Percentiles rank a stretch among this genome's conserved stretches.
phyloP scores from a whole-genome alignment of 305 asterid genomes.

The Striga hermonthica region DNA sequence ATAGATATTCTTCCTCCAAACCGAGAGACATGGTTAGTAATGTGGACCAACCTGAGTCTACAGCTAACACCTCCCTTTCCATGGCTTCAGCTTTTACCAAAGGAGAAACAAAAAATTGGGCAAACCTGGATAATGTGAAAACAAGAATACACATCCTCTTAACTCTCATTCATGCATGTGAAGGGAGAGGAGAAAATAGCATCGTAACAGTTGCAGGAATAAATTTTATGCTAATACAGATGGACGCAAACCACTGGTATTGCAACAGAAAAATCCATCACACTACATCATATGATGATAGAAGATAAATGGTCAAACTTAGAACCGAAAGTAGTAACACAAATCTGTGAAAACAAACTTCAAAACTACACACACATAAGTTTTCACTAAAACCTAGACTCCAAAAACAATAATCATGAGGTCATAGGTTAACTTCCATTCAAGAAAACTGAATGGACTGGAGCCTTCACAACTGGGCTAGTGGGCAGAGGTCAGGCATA shows the following conservation, averaged over 20 bases:
- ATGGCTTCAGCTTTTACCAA: slow-evolving; percentile 91
- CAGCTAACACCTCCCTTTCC: slow-evolving; percentile 96
- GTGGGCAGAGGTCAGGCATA: too few species aligned
- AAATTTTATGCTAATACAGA: slow-evolving; percentile 7
- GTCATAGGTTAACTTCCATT: too few species aligned
- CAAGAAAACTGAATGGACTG: too few species aligned
- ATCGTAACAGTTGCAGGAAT: slow-evolving; percentile 16
- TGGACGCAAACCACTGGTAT: background rate
- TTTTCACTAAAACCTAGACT: background rate
- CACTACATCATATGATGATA: slow-evolving; percentile 15
- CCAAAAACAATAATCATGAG: background rate
- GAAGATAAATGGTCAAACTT: background rate
- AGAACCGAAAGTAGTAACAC: background rate
- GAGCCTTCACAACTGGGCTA: too few species aligned
- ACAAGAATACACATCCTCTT: slow-evolving; percentile 29
- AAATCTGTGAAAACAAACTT: background rate
- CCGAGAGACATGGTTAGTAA: slow-evolving; percentile 17
- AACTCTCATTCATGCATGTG: slow-evolving; percentile 17
- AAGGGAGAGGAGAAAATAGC: slow-evolving; percentile 9
- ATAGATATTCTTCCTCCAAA: slow-evolving; percentile 18
- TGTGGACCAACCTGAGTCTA: slow-evolving; percentile 74
- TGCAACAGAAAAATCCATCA: slow-evolving; percentile 5
- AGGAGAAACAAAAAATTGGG: slow-evolving; percentile 87
- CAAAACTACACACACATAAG: background rate
- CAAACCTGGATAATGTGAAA: slow-evolving; percentile 59